Evolutionary conservation across 441 rosid genomes (phyloP).

Genomic region (Populus tomentosa): DNA sequence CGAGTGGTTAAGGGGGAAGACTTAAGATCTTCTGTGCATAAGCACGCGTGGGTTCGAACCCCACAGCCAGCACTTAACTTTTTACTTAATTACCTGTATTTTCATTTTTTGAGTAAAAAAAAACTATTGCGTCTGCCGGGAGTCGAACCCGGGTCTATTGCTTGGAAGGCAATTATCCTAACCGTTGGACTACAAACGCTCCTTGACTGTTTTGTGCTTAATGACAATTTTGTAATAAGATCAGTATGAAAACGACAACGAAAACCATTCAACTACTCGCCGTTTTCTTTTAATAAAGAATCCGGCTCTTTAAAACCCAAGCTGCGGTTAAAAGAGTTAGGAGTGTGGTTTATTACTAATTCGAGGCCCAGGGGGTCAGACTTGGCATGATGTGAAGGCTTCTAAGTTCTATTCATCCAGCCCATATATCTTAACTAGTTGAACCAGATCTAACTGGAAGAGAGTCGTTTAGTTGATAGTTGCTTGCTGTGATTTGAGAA

Average conservation of each 20-base stretch:
- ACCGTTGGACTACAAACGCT: conserved; percentile 97
- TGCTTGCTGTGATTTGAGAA: too few relatives aligned
- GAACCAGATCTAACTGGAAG: too few relatives aligned
- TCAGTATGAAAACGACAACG: too few relatives aligned
- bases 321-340: too few relatives aligned
- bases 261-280: too few relatives aligned
- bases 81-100: neutral
- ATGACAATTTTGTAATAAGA: rapidly evolving
- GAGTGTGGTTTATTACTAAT: neutral
- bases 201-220: rapidly evolving
- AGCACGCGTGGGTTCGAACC: conserved; percentile 98
- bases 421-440: too few relatives aligned
- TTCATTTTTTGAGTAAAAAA: too few relatives aligned
- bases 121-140: conserved; percentile 68
- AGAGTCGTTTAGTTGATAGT: too few relatives aligned
- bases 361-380: neutral
- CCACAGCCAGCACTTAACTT: conserved; percentile 45
- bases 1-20: conserved; percentile 97
- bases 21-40: conserved; percentile 91
- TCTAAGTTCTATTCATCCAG: too few relatives aligned
- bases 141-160: conserved; percentile 99
- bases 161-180: conserved; percentile 98
- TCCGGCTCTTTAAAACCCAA: too few relatives aligned
- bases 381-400: too few relatives aligned
- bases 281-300: too few relatives aligned